Evolutionary conservation across 768 basidiomycete species (phyloP), one percentile per base, ranked within the genome.

Genomic region (Mrakia blollopis): DNA sequence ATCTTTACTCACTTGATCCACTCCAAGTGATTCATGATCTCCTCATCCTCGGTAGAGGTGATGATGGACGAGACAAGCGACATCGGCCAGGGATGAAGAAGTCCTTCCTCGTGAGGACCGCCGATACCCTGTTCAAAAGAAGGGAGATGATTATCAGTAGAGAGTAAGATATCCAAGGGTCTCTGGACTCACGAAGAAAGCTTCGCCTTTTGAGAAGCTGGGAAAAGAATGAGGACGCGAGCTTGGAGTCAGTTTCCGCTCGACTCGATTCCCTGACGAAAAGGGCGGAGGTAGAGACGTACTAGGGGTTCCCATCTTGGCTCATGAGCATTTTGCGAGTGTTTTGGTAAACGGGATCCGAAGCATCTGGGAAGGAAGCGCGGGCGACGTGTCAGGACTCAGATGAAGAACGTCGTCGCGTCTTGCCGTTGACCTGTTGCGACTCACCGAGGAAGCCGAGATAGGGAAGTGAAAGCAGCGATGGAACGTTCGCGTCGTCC

Each of bases 401-500:
- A n/a, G n/a, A n/a, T n/a, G n/a, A n/a, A 50, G 3, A 7, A 50
- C 16, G 7, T 21, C 47, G 47, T 50, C 47, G 47, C 47, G 47
- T 50, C 47, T 25, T 30, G 68, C 14, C 11, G 6, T 35, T 1
- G 41, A 44, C 28, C 44, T 37, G 18, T 23, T 37, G 72, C 9
- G 3, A 57, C 80, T 23, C 39, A 81, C 81, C 73, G 75, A 92
- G 83, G 84, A 92, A 92, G 0, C 91, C 91, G 35, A 92, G 87
- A 81, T 92, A 92, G 16, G 91, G 91, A 47, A 92, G 86, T 0
- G 91, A 90, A 32, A 92, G 83, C n/a, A 92, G 85, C 91, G 91
- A 92, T 7, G 91, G 91, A 61, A 92, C 91, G 79, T 92, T 92
- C 9, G 91, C 91, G 79, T 92, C 91, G 79, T 92, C 91, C 91